These are phyloP conservation scores for Panaeolus cyanescens DNA, from an alignment of 768 basidiomycete genomes.

Conservation along the genomic window DNA sequence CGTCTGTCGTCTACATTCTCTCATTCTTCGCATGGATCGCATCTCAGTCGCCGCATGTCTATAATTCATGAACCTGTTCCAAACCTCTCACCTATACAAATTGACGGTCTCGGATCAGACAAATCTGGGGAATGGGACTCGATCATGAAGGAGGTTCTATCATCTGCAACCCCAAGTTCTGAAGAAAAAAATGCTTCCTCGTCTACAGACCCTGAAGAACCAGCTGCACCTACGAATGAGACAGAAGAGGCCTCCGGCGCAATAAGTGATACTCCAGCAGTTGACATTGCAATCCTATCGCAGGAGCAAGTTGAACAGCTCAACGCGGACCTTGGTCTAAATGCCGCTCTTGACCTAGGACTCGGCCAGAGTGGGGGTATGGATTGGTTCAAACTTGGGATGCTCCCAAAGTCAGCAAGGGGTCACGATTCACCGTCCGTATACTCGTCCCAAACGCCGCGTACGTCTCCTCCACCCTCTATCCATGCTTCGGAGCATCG, in stretches of 20 bases:
- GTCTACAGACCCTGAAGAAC: conserved; percentile 11
- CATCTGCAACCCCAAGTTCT: conserved; percentile 17
- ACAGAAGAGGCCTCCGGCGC: conserved; percentile 4
- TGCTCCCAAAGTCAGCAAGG: conserved; percentile 31
- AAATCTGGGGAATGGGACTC: conserved; percentile 42
- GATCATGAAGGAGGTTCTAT: conserved; percentile 39
- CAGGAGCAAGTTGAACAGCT: conserved; percentile 38
- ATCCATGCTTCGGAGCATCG: conserved; percentile 21
- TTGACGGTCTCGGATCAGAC: conserved; percentile 33
- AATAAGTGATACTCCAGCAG: conserved; percentile 5
- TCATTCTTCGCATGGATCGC: conserved; percentile 11
- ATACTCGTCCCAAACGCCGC: conserved; percentile 37
- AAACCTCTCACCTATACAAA: conserved; percentile 32
- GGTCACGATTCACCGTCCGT: conserved; percentile 40
- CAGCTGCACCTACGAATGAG: conserved; percentile 5
- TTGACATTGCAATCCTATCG: conserved; percentile 26
- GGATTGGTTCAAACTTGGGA: conserved; percentile 41
- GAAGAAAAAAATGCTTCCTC: conserved; percentile 15
- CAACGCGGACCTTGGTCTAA: conserved; percentile 36
- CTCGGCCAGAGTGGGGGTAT: conserved; percentile 36
- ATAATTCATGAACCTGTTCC: conserved; percentile 26
- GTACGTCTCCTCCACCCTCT: conserved; percentile 28
- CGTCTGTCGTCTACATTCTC: conserved; percentile 24
- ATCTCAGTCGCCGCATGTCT: conserved; percentile 7
- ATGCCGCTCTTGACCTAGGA: conserved; percentile 40